Percentiles rank a stretch among this genome's conserved stretches.
Evolutionary conservation across 2,329 filamentous ascomycete genomes (phyloP).

Genomic region (Penicillium oxalicum): DNA sequence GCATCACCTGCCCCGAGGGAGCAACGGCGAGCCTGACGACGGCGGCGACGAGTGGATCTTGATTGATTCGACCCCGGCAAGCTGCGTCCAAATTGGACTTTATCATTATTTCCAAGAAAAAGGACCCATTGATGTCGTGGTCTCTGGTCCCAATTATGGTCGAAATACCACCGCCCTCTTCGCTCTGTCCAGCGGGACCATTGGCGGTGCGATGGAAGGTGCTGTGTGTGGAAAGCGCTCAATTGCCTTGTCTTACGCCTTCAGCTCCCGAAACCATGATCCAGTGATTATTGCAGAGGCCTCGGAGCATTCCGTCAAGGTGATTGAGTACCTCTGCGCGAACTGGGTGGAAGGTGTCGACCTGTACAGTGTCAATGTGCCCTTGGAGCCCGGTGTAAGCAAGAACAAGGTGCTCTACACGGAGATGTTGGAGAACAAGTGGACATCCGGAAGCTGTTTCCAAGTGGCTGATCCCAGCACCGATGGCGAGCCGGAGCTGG

Average conservation of each 20-base stretch:
- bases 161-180: slow-evolving; percentile 77
- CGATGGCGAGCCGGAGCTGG: slow-evolving; percentile 55
- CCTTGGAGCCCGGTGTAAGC: slow-evolving; percentile 70
- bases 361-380: slow-evolving; percentile 88
- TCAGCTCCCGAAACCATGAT: slow-evolving; percentile 80
- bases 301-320: slow-evolving; percentile 63
- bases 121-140: slow-evolving; percentile 67
- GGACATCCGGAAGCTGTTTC: slow-evolving; percentile 80
- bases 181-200: slow-evolving; percentile 68
- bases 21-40: slow-evolving; percentile 45
- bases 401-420: slow-evolving; percentile 72
- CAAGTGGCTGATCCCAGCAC: slow-evolving; percentile 64
- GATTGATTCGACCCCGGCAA: slow-evolving; percentile 74
- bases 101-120: slow-evolving; percentile 71
- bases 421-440: slow-evolving; percentile 82
- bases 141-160: slow-evolving; percentile 77
- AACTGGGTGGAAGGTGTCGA: slow-evolving; percentile 72
- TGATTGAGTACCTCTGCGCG: slow-evolving; percentile 71
- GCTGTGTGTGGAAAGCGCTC: slow-evolving; percentile 63
- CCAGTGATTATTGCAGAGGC: slow-evolving; percentile 72
- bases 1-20: slow-evolving; percentile 53
- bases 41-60: slow-evolving; percentile 72
- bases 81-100: slow-evolving; percentile 74
- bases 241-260: slow-evolving; percentile 85
- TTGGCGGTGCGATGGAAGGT: slow-evolving; percentile 71